Evolutionary conservation across 1,284 basidiomycete species (phyloP), one percentile per base, ranked within the genome.

Genomic region (Cutaneotrichosporon cavernicola): DNA sequence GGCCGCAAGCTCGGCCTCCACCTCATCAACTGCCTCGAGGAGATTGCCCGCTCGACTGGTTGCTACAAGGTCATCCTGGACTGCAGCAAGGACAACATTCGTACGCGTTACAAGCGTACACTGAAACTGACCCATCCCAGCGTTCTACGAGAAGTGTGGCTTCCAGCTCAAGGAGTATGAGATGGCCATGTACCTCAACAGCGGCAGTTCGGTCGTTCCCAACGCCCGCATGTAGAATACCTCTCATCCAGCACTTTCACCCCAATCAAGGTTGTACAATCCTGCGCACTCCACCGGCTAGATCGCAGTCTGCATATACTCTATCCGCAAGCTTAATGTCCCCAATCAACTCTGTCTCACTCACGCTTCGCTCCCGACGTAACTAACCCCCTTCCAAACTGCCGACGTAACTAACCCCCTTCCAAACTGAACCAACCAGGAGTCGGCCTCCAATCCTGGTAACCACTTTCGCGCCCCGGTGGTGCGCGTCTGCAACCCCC

Each of bases 61-160:
- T 88, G 90, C 80, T 97, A 97, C 83, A 97, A 99, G 87, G 93
- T 92, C 22, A 97, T 99, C 70, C 81, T 98, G 72, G 97, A 99
- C 79, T 99, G 96, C 81, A 92, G 86, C 75, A 88, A 92, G 68
- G 84, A 86, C 60, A 99, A 98, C 73, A 90, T 94, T 69, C 88
- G 94, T 97, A 78, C 81, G 92, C 59, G 22, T 22, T 26, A 26
- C 22, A 26, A 11, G 5, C 13, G 38, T 18, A 22, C 4, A 4
- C 16, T 8, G 21, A n/a, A 18, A n/a, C 62, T 65, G 30, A 60
- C 60, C n/a, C 32, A 5, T 38, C 11, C 36, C 76, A 95, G 92
- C 91, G 0, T 99, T 99, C 83, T 99, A 99, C 80, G 85, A 92
- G 81, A 98, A 97, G 81, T 99, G 96, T 78, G 95, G 94, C 0